Conservation (phyloP, 306 rosid genomes). For the Astragalus membranaceus region DNA sequence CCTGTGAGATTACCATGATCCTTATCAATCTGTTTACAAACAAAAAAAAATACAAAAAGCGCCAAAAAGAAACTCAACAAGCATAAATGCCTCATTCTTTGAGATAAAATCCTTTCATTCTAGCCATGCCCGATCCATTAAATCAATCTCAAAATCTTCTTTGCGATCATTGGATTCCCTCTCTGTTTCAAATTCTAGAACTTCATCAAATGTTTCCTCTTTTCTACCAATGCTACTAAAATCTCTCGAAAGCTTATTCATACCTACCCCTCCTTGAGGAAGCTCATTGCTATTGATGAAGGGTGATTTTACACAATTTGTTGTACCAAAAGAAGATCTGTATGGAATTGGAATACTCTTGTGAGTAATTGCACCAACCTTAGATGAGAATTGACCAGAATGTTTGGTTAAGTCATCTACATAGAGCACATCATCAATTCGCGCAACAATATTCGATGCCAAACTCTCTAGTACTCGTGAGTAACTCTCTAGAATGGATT, state of each 20-base stretch:
- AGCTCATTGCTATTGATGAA: too few species aligned
- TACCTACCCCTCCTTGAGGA: too few species aligned
- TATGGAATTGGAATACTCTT: conserved; percentile 41
- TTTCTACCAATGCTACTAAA: conserved; percentile 23
- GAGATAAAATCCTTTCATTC: too few species aligned
- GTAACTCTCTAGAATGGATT: conserved; percentile 84
- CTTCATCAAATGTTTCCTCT: conserved; percentile 27
- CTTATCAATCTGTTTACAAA: too few species aligned
- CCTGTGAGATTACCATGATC: too few species aligned
- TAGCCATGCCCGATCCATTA: conserved; percentile 28
- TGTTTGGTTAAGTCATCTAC: conserved; percentile 74
- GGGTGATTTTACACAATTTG: too few species aligned
- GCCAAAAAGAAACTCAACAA: background rate
- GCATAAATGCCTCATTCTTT: background rate
- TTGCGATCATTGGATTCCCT: conserved; percentile 16
- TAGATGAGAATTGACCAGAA: conserved; percentile 53
- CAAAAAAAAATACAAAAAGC: too few species aligned
- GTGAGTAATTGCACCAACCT: conserved; percentile 51
- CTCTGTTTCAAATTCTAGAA: conserved; percentile 24
- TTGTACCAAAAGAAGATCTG: conserved; percentile 28
- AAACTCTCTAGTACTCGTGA: conserved; percentile 89
- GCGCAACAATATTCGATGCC: conserved; percentile 74
- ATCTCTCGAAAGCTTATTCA: too few species aligned
- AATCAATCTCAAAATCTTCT: conserved; percentile 16
- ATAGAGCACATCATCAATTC: conserved; percentile 80